phyloP scores from a whole-genome alignment of 2,329 filamentous ascomycete genomes.

The Paecilomyces variotii region DNA sequence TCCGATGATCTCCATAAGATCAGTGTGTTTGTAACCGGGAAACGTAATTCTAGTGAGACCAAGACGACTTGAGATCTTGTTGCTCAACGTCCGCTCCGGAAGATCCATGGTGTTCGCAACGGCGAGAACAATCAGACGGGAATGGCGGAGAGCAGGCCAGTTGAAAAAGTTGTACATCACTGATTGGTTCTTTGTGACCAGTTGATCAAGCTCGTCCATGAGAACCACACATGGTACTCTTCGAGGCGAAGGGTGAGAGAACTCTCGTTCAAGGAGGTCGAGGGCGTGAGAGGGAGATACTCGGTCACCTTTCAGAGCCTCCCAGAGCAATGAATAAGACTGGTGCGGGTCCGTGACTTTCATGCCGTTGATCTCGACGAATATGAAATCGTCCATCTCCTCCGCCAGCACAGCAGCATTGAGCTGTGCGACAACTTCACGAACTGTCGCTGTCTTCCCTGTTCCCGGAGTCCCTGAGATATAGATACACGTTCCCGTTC shows the following conservation, averaged over 20 bases:
- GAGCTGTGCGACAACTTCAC: conserved; percentile 83
- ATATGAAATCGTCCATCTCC: conserved; percentile 96
- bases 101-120: conserved; percentile 99
- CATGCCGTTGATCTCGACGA: conserved; percentile 99
- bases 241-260: conserved; percentile 81
- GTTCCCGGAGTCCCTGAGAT: conserved; percentile 98
- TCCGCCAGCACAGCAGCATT: conserved; percentile 82
- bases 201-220: conserved; percentile 97
- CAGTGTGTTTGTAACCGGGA: conserved; percentile 91
- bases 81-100: conserved; percentile 89
- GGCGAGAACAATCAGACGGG: conserved; percentile 86
- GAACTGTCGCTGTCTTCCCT: conserved; percentile 93
- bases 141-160: conserved; percentile 88
- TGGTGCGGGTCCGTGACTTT: conserved; percentile 98
- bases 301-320: conserved; percentile 85
- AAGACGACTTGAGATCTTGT: conserved; percentile 92
- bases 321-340: conserved; percentile 90
- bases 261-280: conserved; percentile 84
- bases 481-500: conserved; percentile 92
- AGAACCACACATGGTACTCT: conserved; percentile 91
- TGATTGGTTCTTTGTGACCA: conserved; percentile 97
- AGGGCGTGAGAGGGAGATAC: conserved; percentile 88
- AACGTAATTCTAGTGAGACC: conserved; percentile 93
- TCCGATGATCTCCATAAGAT: conserved; percentile 94
- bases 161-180: conserved; percentile 99